Evolutionary conservation across 495 filamentous ascomycete genomes (phyloP).

Genomic region (Entonaema liquescens): DNA sequence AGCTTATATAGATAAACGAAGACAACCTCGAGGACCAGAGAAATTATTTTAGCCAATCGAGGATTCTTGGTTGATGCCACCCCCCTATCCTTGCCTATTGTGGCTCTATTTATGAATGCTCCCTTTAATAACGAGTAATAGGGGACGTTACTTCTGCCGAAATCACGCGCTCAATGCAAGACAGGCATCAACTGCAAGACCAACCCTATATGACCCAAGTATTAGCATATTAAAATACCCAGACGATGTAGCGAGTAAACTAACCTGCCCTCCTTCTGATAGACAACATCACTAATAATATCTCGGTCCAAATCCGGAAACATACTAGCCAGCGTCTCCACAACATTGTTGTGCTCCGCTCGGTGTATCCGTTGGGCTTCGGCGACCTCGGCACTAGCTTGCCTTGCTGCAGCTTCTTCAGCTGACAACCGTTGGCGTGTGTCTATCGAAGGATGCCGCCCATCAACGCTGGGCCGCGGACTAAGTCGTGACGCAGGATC

Average conservation of each 20-base stretch:
- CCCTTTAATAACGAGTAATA: not conserved
- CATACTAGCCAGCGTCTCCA: slow-evolving; percentile 92
- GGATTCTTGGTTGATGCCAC: slow-evolving; percentile 1
- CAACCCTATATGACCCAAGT: slow-evolving; percentile 67
- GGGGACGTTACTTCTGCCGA: not conserved
- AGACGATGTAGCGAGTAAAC: slow-evolving; percentile 44
- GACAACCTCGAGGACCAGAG: slow-evolving; percentile 5
- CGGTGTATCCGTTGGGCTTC: slow-evolving; percentile 86
- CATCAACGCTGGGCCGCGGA: slow-evolving; percentile 59
- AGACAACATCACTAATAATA: slow-evolving; percentile 91
- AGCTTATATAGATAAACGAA: slow-evolving; percentile 14
- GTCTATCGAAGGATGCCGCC: slow-evolving; percentile 43
- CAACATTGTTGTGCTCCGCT: slow-evolving; percentile 87
- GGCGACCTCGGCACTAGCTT: slow-evolving; percentile 91
- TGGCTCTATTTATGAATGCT: slow-evolving; percentile 5
- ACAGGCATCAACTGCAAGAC: slow-evolving; percentile 89
- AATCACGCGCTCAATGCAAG: slow-evolving; percentile 72
- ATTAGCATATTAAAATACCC: slow-evolving; percentile 29
- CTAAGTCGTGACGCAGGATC: slow-evolving; percentile 54
- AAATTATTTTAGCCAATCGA: slow-evolving; percentile 13
- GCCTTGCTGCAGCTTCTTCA: slow-evolving; percentile 91
- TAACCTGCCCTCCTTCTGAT: slow-evolving; percentile 89
- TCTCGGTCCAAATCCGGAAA: slow-evolving; percentile 92
- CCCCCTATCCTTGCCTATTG: slow-evolving; percentile 4
- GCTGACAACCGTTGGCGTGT: slow-evolving; percentile 63